phyloP scores from a whole-genome alignment of 305 asterid species.

The Rubia peregrina region DNA sequence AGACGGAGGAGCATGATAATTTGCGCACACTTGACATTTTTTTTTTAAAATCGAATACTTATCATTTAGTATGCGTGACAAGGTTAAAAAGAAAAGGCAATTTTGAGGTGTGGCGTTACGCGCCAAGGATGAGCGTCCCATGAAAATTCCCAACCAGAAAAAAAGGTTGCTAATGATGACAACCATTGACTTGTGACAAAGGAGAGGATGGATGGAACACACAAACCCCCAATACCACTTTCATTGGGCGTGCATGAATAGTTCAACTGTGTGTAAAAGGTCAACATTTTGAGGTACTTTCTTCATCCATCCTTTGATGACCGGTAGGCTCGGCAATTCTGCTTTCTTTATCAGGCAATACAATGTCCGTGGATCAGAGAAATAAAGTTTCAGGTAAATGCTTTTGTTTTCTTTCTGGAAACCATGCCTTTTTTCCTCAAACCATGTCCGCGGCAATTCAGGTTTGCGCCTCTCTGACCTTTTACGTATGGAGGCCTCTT shows the following conservation, averaged over 20 bases:
- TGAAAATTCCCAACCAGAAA: neutral
- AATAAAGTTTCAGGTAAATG: conserved; percentile 15
- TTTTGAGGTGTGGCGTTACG: neutral
- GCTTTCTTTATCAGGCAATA: neutral
- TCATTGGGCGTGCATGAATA: conserved; percentile 1
- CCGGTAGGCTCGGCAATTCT: conserved; percentile 11
- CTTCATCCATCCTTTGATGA: neutral
- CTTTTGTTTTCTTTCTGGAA: neutral
- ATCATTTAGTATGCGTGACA: no score
- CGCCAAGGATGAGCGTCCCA: conserved; percentile 5
- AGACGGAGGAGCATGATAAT: no score
- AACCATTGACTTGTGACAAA: conserved; percentile 7
- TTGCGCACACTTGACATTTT: no score
- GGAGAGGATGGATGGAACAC: conserved; percentile 1
- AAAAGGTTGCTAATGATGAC: neutral
- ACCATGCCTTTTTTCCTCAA: neutral
- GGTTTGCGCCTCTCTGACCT: conserved; percentile 50
- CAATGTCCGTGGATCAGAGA: conserved; percentile 19
- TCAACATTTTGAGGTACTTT: neutral
- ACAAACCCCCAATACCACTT: neutral
- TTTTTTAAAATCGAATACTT: no score
- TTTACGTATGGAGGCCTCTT: conserved; percentile 35
- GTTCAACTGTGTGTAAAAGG: neutral
- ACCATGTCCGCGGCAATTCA: conserved; percentile 10
- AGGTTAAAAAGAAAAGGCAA: no score